These are phyloP conservation scores for Kandelia obovata DNA, from an alignment of 345 rosid genomes.

Conservation along the genomic window DNA sequence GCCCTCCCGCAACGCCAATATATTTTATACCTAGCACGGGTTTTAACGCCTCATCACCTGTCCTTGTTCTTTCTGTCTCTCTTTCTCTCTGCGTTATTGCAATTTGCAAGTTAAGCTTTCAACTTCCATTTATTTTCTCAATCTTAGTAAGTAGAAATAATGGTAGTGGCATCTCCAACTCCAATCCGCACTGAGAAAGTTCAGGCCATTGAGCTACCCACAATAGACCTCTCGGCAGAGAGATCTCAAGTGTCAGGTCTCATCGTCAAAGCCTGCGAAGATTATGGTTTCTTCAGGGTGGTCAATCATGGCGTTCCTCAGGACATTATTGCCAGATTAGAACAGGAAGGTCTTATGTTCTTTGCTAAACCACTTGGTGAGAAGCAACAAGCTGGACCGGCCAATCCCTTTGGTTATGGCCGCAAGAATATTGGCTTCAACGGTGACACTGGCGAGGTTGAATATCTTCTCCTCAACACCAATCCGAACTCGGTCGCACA, in stretches of 20 bases:
- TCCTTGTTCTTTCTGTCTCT: neutral
- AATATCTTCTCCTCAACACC: slow-evolving; percentile 29
- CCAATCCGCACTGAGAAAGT: slow-evolving; percentile 5
- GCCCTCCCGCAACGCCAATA: neutral
- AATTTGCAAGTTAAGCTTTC: neutral
- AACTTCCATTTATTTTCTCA: neutral
- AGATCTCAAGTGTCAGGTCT: slow-evolving; percentile 7
- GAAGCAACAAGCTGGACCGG: slow-evolving; percentile 27
- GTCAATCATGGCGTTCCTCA: slow-evolving; percentile 31
- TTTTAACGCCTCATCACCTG: neutral
- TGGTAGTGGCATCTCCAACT: slow-evolving; percentile 27
- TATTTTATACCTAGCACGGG: too few species aligned
- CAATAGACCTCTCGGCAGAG: slow-evolving; percentile 22
- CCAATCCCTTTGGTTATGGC: slow-evolving; percentile 37
- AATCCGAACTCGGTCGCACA: slow-evolving; percentile 24
- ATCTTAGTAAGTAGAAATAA: neutral
- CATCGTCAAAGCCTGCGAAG: slow-evolving; percentile 31
- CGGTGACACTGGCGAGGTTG: slow-evolving; percentile 37
- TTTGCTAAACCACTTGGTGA: slow-evolving; percentile 22
- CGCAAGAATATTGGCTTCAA: slow-evolving; percentile 36
- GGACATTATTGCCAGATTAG: slow-evolving; percentile 19
- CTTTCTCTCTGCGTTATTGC: neutral
- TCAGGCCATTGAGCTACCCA: slow-evolving; percentile 17
- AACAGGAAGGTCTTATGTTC: slow-evolving; percentile 20
- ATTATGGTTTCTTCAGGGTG: slow-evolving; percentile 35